Base-by-base conservation (phyloP, 2,329 filamentous ascomycete genomes). In the Ceratocystis harringtonii region DNA sequence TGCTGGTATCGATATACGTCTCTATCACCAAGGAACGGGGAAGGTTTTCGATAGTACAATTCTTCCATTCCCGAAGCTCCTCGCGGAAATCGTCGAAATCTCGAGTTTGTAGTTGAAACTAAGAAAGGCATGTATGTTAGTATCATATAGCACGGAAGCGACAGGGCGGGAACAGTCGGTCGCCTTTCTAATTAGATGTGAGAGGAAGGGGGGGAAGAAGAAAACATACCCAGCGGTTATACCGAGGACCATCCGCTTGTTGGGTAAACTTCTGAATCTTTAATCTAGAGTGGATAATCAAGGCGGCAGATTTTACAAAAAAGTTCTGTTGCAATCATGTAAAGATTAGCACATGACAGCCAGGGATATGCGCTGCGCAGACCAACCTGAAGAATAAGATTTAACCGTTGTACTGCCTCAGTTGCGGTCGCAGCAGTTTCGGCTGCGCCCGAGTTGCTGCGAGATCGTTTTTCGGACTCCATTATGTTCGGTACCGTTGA, bases 81-180 rank as follows among this genome's bases (percentile, higher is more conserved):
- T 95, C 87, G 71, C 83, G 81, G 72, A 96, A 91, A 68, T 89
- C 85, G 72, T 96, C 90, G 69, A 92, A 92, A 71, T 99, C 94
- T 71, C 95, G 89, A 57, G 96, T 87, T 70, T 96, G 88, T 70
- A 96, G 85, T 78, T 96, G 95, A 76, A 96, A 99, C 94, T 97
- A 58, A 17, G 61, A 19, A 57, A 8, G 12, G 1, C 28, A 12
- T 50, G 1, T 25, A 12, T 52, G 58, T 70, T 50, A 69, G 67
- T 48, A 67, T 68, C 22, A n/a, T 10, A 3, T 12, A 4, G 8
- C 19, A 50, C n/a, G 48, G n/a, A 50, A 50, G 22, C 8, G 48
- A 25, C 12, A n/a, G 15, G 5, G 41, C 15, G 25, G 19, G 19
- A 64, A 12, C 22, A 19, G 48, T 12, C 22, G 48, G n/a, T 25